Conservation (phyloP, 352 stramenopile species). For the Phytophthora meadii region DNA sequence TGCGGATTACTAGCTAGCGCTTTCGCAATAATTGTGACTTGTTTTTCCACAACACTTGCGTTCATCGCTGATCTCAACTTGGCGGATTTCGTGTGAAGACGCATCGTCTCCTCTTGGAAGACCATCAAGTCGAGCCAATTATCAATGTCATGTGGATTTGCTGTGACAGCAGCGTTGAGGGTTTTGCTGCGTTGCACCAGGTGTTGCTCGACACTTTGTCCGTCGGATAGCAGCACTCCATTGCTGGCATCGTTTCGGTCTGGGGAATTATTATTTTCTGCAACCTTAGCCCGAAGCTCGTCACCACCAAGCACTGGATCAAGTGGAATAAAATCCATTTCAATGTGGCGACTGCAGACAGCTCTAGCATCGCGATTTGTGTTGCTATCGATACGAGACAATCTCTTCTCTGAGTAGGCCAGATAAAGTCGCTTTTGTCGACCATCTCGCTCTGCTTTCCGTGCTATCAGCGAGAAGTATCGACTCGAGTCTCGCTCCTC, state of each 20-base stretch:
- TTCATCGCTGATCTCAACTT: slow-evolving; percentile 27
- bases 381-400: slow-evolving; percentile 25
- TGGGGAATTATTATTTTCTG: neutral
- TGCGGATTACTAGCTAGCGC: slow-evolving; percentile 60
- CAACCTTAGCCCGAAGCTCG: slow-evolving; percentile 8
- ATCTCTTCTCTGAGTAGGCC: slow-evolving; percentile 72
- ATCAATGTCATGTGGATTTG: slow-evolving; percentile 50
- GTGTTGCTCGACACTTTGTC: slow-evolving; percentile 71
- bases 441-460: slow-evolving; percentile 44
- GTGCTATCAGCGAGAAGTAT: slow-evolving; percentile 67
- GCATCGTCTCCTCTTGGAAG: slow-evolving; percentile 72
- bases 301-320: slow-evolving; percentile 50
- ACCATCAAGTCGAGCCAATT: slow-evolving; percentile 78
- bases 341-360: slow-evolving; percentile 8
- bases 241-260: slow-evolving; percentile 24
- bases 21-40: slow-evolving; percentile 64
- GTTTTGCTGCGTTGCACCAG: slow-evolving; percentile 62
- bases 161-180: slow-evolving; percentile 48
- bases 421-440: slow-evolving; percentile 62
- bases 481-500: slow-evolving; percentile 25
- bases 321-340: slow-evolving; percentile 71
- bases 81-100: slow-evolving; percentile 42
- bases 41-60: slow-evolving; percentile 64
- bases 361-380: neutral
- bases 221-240: slow-evolving; percentile 59